Evolutionary conservation across 495 filamentous ascomycete genomes (phyloP).

Genomic region (Haplographium delicatum): DNA sequence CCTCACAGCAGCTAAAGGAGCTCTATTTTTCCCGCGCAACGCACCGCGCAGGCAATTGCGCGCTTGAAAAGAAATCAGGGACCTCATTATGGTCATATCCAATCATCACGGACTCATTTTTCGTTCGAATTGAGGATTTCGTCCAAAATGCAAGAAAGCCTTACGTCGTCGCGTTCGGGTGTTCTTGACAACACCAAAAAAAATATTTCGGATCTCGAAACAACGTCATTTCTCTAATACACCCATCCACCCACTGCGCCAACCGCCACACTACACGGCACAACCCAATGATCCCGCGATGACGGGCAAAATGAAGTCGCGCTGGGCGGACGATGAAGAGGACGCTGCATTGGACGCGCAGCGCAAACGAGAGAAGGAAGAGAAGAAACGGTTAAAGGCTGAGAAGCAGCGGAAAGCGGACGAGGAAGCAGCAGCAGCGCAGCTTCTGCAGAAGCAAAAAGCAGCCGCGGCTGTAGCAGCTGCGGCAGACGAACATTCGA

Average conservation of each 20-base stretch:
- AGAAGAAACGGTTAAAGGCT: constrained; percentile 80
- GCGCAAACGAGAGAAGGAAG: constrained; percentile 81
- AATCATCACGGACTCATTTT: constrained; percentile 13
- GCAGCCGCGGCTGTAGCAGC: constrained; percentile 42
- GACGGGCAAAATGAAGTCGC: constrained; percentile 63
- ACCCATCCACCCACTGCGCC: constrained; percentile 9
- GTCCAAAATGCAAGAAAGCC: not conserved
- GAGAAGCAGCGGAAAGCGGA: constrained; percentile 74
- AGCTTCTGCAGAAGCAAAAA: constrained; percentile 26
- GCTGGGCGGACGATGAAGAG: constrained; percentile 82
- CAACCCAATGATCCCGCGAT: constrained; percentile 36
- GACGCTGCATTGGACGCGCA: constrained; percentile 67
- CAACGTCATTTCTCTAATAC: no score
- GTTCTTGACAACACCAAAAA: constrained; percentile 6
- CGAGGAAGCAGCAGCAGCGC: constrained; percentile 24
- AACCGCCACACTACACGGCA: constrained; percentile 2
- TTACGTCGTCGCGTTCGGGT: not conserved
- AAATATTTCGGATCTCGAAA: constrained; percentile 1
- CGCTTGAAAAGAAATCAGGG: constrained; percentile 13
- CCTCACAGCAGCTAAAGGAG: constrained; percentile 8
- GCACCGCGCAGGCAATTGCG: constrained; percentile 19
- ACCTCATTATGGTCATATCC: constrained; percentile 19
- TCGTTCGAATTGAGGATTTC: not conserved
- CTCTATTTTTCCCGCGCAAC: constrained; percentile 4
- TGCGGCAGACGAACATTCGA: constrained; percentile 34